Evolutionary conservation across 208 protist genomes (phyloP).

Genomic region (Trypanosoma platydactyli): DNA sequence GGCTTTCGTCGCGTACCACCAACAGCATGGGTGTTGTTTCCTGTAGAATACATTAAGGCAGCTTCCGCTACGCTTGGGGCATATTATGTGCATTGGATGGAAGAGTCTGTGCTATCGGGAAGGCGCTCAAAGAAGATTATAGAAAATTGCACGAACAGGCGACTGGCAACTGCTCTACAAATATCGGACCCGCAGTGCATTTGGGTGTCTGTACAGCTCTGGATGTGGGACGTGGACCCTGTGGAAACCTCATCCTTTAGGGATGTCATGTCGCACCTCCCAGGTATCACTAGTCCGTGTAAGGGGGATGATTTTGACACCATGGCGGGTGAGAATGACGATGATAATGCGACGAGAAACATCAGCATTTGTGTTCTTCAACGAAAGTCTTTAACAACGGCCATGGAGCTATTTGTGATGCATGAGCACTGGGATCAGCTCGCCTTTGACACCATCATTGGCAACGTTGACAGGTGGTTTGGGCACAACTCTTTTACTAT

Average conservation of each 20-base stretch:
- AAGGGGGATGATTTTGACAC: background rate
- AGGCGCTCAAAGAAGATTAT: constrained; percentile 5
- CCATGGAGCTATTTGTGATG: background rate
- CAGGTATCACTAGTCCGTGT: background rate
- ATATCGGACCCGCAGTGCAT: constrained; percentile 15
- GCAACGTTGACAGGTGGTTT: constrained; percentile 42
- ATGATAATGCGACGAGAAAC: background rate
- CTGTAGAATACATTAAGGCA: constrained; percentile 38
- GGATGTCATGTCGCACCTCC: background rate
- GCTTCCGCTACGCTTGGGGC: constrained; percentile 24
- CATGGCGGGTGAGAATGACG: background rate
- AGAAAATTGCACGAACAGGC: constrained; percentile 5
- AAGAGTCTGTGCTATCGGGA: constrained; percentile 16
- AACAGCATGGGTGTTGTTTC: constrained; percentile 37
- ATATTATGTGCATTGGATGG: constrained; percentile 45
- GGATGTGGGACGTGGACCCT: constrained; percentile 39
- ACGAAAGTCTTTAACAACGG: background rate
- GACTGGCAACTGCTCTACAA: background rate
- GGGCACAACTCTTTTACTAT: constrained; percentile 39
- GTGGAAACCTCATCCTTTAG: constrained; percentile 18
- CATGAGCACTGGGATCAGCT: constrained; percentile 34
- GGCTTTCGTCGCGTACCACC: constrained; percentile 39
- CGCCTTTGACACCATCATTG: constrained; percentile 48
- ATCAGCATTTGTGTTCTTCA: background rate
- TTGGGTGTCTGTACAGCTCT: constrained; percentile 42